Percentiles rank a stretch among this genome's conserved stretches.
These are phyloP conservation scores for Sarocladium oryzae DNA, from an alignment of 2,329 filamentous ascomycete species.

Conservation along the genomic window DNA sequence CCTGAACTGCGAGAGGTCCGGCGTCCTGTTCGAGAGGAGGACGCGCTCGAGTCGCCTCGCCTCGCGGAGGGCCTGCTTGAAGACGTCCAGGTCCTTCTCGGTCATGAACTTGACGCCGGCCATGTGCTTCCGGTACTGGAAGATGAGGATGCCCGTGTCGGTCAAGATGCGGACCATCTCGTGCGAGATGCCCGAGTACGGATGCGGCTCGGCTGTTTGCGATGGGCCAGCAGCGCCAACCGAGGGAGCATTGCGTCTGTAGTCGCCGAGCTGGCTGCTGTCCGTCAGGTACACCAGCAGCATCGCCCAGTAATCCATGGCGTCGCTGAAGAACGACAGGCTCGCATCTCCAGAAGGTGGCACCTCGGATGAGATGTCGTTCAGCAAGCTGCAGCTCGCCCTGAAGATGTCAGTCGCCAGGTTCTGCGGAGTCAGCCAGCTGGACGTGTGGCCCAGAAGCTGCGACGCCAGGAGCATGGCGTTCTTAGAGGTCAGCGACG, in stretches of 20 bases:
- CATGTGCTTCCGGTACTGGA: slow-evolving; percentile 15
- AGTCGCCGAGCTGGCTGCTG: slow-evolving; percentile 13
- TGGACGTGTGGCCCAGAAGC: background rate
- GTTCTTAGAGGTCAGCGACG: background rate
- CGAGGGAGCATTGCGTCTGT: background rate
- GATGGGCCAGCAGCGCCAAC: background rate
- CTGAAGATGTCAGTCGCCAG: background rate
- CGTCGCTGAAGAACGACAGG: slow-evolving; percentile 13
- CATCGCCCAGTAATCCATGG: slow-evolving; percentile 20
- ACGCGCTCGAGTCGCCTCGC: slow-evolving; percentile 14
- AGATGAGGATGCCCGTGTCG: slow-evolving; percentile 15
- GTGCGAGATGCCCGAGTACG: slow-evolving; percentile 14
- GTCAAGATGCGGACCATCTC: slow-evolving; percentile 13
- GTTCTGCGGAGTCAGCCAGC: background rate
- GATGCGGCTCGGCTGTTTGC: slow-evolving; percentile 12
- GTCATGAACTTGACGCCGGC: slow-evolving; percentile 14
- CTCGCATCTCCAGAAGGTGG: background rate
- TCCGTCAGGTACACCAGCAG: slow-evolving; percentile 17
- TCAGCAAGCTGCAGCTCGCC: background rate
- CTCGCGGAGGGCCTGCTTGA: slow-evolving; percentile 12
- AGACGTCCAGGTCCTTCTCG: slow-evolving; percentile 14
- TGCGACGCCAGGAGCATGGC: slow-evolving; percentile 12
- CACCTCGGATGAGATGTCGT: background rate
- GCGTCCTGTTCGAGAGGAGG: slow-evolving; percentile 10
- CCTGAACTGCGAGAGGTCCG: slow-evolving; percentile 11